A percentile compares a stretch with the other conserved stretches of the same genome.
phyloP scores from a whole-genome alignment of 345 rosid species.

The Crucihimalaya himalaica region DNA sequence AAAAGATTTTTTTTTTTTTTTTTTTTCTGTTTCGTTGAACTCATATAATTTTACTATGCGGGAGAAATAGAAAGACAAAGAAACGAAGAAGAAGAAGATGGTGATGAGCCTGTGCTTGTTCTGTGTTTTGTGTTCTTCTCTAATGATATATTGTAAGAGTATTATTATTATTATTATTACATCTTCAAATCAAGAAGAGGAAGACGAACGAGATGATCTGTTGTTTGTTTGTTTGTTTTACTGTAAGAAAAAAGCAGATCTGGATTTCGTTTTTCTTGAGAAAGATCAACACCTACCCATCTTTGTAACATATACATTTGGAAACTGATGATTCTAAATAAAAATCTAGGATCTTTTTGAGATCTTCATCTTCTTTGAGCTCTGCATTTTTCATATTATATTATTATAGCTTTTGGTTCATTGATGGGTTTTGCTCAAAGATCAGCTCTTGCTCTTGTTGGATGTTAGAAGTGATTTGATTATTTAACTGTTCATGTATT shows the following conservation, averaged over 20 bases:
- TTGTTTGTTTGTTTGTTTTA: conserved; percentile 21
- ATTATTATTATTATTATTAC: conserved; percentile 15
- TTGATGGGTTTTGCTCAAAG: conserved; percentile 1
- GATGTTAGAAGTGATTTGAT: not conserved
- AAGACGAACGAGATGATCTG: conserved; percentile 23
- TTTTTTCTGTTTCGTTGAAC: conserved; percentile 34
- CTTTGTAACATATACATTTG: conserved; percentile 33
- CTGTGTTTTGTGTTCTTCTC: conserved; percentile 30
- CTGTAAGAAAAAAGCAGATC: conserved; percentile 23
- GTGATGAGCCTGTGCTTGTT: conserved; percentile 19
- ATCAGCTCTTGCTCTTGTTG: not conserved
- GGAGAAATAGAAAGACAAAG: conserved; percentile 33
- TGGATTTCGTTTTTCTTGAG: conserved; percentile 13
- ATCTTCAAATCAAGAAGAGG: conserved; percentile 29
- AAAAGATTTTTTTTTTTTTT: conserved; percentile 5
- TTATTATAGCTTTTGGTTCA: not conserved
- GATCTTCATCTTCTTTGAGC: conserved; percentile 6
- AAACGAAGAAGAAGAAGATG: conserved; percentile 12
- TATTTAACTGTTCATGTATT: not conserved
- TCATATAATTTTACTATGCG: conserved; percentile 35
- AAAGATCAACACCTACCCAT: conserved; percentile 14
- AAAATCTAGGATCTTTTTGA: not conserved
- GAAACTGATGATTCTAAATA: conserved; percentile 31
- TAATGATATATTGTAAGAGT: conserved; percentile 39
- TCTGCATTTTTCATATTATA: not conserved